These are phyloP conservation scores for Solanum hybrid DNA, from an alignment of 305 asterid species.

Conservation along the genomic window DNA sequence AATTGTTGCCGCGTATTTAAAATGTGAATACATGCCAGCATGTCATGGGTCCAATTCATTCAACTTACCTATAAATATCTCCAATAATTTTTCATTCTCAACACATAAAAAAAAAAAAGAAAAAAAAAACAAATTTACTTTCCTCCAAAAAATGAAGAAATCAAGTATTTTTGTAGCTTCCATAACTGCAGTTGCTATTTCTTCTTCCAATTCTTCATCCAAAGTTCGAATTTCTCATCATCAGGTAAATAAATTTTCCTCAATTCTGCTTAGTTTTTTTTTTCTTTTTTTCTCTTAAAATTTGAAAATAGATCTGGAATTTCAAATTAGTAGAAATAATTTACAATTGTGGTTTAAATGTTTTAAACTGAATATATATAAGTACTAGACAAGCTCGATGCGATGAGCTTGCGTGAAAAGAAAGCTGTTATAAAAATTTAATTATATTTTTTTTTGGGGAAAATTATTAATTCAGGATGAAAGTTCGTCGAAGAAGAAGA, in stretches of 20 bases:
- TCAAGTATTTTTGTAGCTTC: conserved; percentile 44
- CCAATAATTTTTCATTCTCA: neutral
- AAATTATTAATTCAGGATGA: neutral
- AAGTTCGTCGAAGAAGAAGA: neutral
- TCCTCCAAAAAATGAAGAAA: conserved; percentile 32
- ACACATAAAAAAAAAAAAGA: neutral
- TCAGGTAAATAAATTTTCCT: conserved; percentile 18
- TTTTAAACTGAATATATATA: neutral
- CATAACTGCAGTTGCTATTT: conserved; percentile 28
- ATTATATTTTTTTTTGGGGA: neutral
- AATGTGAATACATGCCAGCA: neutral
- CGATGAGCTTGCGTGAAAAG: neutral
- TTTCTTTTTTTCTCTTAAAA: neutral
- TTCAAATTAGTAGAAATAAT: neutral
- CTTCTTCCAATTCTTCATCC: conserved; percentile 22
- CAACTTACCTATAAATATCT: conserved; percentile 1
- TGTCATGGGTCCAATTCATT: neutral
- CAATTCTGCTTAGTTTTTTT: neutral
- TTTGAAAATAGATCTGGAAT: neutral
- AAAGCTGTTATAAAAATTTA: neutral
- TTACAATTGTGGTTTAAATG: neutral
- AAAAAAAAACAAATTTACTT: neutral
- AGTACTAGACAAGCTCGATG: too few relatives aligned
- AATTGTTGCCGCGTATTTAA: neutral
- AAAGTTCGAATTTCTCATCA: conserved; percentile 20